A percentile compares a stretch with the other conserved stretches of the same genome.
These are phyloP conservation scores for Penicillium sclerotiorum DNA, from an alignment of 2,329 filamentous ascomycete genomes.

Conservation along the genomic window DNA sequence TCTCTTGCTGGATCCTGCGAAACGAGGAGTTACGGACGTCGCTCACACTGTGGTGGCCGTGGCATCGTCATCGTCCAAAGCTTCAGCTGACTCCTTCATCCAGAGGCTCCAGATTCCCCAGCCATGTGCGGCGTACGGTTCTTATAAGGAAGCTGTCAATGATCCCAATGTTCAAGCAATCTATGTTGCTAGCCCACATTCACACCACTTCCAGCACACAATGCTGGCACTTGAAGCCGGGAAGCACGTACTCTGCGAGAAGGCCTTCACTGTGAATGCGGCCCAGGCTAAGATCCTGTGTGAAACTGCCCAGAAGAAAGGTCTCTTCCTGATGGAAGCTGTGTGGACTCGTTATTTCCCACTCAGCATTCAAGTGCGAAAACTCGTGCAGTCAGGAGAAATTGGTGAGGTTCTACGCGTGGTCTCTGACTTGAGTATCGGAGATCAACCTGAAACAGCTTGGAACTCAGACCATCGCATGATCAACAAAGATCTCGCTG, in stretches of 20 bases:
- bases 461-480: slow-evolving; percentile 70
- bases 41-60: slow-evolving; percentile 77
- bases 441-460: slow-evolving; percentile 61
- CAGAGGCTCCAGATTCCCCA: slow-evolving; percentile 68
- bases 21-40: slow-evolving; percentile 71
- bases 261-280: slow-evolving; percentile 84
- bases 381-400: slow-evolving; percentile 59
- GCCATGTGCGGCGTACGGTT: slow-evolving; percentile 74
- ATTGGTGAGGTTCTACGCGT: slow-evolving; percentile 63
- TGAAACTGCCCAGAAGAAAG: slow-evolving; percentile 71
- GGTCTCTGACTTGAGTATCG: slow-evolving; percentile 64
- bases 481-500: slow-evolving; percentile 80
- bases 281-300: slow-evolving; percentile 73
- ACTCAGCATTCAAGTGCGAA: slow-evolving; percentile 69
- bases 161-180: slow-evolving; percentile 81
- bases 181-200: slow-evolving; percentile 89
- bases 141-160: slow-evolving; percentile 77
- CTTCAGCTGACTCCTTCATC: slow-evolving; percentile 73
- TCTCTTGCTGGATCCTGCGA: slow-evolving; percentile 71
- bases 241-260: slow-evolving; percentile 89
- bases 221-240: slow-evolving; percentile 81
- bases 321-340: slow-evolving; percentile 79
- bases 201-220: slow-evolving; percentile 88
- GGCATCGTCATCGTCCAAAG: slow-evolving; percentile 73
- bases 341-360: slow-evolving; percentile 92